Conservation (phyloP, 2,329 filamentous ascomycete species). For the Cladosporium sp. region DNA sequence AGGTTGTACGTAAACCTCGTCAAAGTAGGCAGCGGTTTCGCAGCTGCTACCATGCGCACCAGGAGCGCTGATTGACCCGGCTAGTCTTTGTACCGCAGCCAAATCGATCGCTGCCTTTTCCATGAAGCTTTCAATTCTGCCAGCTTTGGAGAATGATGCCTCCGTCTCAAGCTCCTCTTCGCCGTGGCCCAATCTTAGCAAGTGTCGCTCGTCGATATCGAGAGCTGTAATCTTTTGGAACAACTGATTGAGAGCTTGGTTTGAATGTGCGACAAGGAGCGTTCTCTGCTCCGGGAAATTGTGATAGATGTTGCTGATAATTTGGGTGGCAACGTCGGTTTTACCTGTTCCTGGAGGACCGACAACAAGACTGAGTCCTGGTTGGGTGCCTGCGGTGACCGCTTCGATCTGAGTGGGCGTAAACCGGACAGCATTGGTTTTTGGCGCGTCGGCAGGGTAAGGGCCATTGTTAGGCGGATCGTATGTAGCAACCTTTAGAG, state of each 20-base stretch:
- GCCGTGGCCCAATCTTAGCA: constrained; percentile 86
- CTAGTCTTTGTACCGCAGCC: constrained; percentile 78
- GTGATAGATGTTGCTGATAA: constrained; percentile 98
- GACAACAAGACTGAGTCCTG: constrained; percentile 87
- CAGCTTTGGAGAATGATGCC: constrained; percentile 86
- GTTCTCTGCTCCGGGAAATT: constrained; percentile 93
- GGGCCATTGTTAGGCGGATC: constrained; percentile 83
- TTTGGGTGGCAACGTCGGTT: constrained; percentile 97
- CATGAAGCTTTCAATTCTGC: constrained; percentile 89
- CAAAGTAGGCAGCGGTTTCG: constrained; percentile 96
- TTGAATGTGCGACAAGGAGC: constrained; percentile 89
- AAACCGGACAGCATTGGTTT: constrained; percentile 77
- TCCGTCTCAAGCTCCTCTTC: constrained; percentile 90
- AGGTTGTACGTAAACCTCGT: constrained; percentile 83
- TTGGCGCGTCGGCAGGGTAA: constrained; percentile 79
- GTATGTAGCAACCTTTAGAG: constrained; percentile 81
- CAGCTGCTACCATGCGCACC: constrained; percentile 95
- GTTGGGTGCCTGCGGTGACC: constrained; percentile 88
- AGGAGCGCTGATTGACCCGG: constrained; percentile 76
- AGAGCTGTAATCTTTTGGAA: constrained; percentile 97
- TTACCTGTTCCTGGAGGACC: constrained; percentile 96
- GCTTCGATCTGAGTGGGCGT: constrained; percentile 89
- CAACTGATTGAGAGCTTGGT: constrained; percentile 93
- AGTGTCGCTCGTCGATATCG: constrained; percentile 91
- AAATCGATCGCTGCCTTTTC: constrained; percentile 78